Evolutionary conservation across 2,329 filamentous ascomycete genomes (phyloP).

Genomic region (Colletotrichum orbiculare): DNA sequence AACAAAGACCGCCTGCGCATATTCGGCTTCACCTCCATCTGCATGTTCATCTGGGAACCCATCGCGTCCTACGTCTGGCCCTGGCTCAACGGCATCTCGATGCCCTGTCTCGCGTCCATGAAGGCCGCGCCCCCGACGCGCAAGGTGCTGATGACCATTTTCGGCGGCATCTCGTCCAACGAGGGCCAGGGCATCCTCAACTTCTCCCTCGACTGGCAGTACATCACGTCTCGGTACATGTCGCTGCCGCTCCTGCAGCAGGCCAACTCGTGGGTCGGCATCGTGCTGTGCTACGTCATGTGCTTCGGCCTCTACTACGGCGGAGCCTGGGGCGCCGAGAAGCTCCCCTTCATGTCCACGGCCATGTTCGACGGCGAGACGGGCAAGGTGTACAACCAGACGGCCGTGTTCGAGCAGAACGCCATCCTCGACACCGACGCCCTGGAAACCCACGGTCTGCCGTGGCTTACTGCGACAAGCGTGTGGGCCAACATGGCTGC

Average conservation of each 20-base stretch:
- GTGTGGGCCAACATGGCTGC: too few species aligned
- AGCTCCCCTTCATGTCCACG: conserved; percentile 40
- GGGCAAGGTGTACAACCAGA: too few species aligned
- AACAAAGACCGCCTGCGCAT: conserved; percentile 24
- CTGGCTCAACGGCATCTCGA: conserved; percentile 35
- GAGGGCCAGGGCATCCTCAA: conserved; percentile 53
- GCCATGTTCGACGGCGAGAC: too few species aligned
- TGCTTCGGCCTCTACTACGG: conserved; percentile 54
- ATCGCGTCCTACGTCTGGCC: conserved; percentile 33
- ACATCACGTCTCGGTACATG: conserved; percentile 44
- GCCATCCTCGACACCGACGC: too few species aligned
- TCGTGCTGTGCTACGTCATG: conserved; percentile 50
- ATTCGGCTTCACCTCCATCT: conserved; percentile 32
- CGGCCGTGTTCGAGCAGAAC: too few species aligned
- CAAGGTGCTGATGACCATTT: conserved; percentile 59
- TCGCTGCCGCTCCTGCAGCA: conserved; percentile 34
- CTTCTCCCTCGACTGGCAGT: conserved; percentile 56
- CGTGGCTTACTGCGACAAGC: too few species aligned
- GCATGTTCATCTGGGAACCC: conserved; percentile 36
- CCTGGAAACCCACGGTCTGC: too few species aligned
- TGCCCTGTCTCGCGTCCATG: conserved; percentile 56
- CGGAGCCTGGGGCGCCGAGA: conserved; percentile 47
- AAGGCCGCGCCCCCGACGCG: conserved; percentile 25
- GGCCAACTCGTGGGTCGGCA: conserved; percentile 52
- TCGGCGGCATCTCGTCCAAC: conserved; percentile 55